Evolutionary conservation across 2,329 filamentous ascomycete genomes (phyloP).

Genomic region (Pestalotiopsis sp.): DNA sequence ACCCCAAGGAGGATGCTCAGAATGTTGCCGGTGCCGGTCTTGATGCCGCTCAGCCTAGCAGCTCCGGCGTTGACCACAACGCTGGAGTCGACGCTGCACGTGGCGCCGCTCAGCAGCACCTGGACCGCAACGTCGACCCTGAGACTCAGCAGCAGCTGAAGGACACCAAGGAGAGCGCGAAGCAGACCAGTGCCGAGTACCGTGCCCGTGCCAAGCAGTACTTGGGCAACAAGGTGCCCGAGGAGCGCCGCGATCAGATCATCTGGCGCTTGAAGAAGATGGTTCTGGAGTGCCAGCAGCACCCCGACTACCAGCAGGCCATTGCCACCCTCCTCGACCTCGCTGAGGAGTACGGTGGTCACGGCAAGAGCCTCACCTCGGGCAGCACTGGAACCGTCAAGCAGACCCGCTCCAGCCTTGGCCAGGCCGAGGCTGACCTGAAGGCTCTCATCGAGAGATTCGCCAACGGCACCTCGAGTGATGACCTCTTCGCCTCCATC

Average conservation of each 20-base stretch:
- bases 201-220: constrained; percentile 66
- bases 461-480: constrained; percentile 88
- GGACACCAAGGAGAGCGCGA: constrained; percentile 50
- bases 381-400: constrained; percentile 71
- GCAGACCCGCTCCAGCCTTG: constrained; percentile 70
- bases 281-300: constrained; percentile 93
- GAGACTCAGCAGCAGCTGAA: constrained; percentile 56
- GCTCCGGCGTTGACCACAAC: constrained; percentile 27
- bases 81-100: constrained; percentile 27
- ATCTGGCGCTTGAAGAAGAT: constrained; percentile 96
- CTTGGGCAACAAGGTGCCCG: constrained; percentile 81
- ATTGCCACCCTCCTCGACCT: constrained; percentile 83
- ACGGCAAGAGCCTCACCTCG: constrained; percentile 67
- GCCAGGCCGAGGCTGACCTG: constrained; percentile 76
- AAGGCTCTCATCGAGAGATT: constrained; percentile 92
- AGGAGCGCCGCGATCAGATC: constrained; percentile 90
- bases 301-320: constrained; percentile 91
- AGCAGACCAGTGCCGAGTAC: constrained; percentile 43
- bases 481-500: constrained; percentile 84
- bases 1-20: constrained; percentile 60
- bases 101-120: constrained; percentile 52
- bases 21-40: constrained; percentile 57
- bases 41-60: constrained; percentile 37
- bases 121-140: constrained; percentile 66
- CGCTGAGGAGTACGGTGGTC: constrained; percentile 81